Base-by-base conservation (phyloP, 1,139 yeast species). In the Sugiyamaella castrensis region DNA sequence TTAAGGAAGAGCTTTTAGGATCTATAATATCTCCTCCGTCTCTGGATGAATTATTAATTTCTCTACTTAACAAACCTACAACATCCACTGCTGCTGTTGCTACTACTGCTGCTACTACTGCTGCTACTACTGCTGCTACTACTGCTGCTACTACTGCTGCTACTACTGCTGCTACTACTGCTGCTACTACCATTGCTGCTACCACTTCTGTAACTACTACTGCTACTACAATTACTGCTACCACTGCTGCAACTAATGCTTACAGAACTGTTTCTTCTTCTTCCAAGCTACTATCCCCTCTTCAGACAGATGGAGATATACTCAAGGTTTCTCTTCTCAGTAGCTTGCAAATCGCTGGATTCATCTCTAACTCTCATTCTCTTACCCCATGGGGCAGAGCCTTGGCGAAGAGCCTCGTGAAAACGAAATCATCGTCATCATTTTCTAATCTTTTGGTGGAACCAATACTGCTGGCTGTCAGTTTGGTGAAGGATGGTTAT, bases 321-420 rank as follows among this genome's bases (percentile, higher is more conserved):
- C 67, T 87, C 84, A 52, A 47, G 6, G 84, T 91, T 1, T 71
- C 80, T 2, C 62, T 81, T 24, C 70, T 82, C 52, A 76, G 96
- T 64, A 60, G 81, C 0, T 71, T 89, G 32, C 75, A 73, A 49
- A 67, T 84, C 40, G 71, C 77, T 37, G 87, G 76, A 2, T 75
- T 85, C 42, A 71, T 85, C 47, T 77, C 78, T 40, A 56, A 57
- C 35, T 65, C 69, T 31, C 67, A 66, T 43, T 65, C 70, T 32
- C 71, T 82, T 46, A 76, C 80, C 6, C 65, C 73, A 28, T 76
- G 86, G 75, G 91, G 92, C n/a, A 64, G 67, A 26, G 71, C 77
- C 0, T 64, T 88, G 11, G 68, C 73, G 46, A 43, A 60, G 49
- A 58, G 69, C 52, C 40, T 62, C 54, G 34, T 60, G 53, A 57